A percentile compares a stretch with the other conserved stretches of the same genome.
Conservation (phyloP, 192 early-diverging fungal species). For the Linnemannia exigua region DNA sequence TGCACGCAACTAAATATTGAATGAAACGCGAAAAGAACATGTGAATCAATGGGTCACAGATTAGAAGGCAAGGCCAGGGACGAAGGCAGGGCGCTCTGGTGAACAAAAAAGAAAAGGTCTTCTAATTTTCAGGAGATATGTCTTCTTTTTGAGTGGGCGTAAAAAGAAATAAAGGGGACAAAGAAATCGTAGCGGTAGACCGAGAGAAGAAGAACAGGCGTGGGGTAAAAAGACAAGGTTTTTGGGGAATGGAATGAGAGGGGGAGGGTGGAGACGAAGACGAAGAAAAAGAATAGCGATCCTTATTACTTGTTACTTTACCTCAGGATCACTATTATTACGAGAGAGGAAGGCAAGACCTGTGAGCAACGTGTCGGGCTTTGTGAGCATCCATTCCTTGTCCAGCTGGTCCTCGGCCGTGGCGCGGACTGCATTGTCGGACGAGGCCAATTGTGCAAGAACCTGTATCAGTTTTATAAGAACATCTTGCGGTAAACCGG, state of each 20-base stretch:
- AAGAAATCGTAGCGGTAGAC: background rate
- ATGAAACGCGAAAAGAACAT: background rate
- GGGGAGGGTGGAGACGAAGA: background rate
- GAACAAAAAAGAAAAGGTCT: background rate
- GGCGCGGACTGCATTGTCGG: constrained; percentile 64
- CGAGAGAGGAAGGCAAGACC: constrained; percentile 65
- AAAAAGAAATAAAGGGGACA: background rate
- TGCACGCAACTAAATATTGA: constrained; percentile 59
- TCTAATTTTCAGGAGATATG: background rate
- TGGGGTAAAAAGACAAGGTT: background rate
- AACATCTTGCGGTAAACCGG: constrained; percentile 50
- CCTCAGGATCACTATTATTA: constrained; percentile 43
- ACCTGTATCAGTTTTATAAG: constrained; percentile 61
- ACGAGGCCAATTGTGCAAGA: constrained; percentile 61
- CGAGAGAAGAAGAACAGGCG: background rate
- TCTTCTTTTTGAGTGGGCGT: background rate
- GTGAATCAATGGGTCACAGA: background rate
- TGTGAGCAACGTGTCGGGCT: constrained; percentile 62
- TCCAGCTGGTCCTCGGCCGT: constrained; percentile 66
- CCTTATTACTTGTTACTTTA: constrained; percentile 43
- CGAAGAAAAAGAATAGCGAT: background rate
- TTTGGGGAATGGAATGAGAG: background rate
- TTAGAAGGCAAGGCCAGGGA: background rate
- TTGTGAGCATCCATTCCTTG: constrained; percentile 66
- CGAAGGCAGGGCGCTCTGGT: background rate